Percentiles rank a stretch among this genome's conserved stretches.
phyloP scores from a whole-genome alignment of 1,284 basidiomycete genomes.

The Ceratobasidium papillatum region DNA sequence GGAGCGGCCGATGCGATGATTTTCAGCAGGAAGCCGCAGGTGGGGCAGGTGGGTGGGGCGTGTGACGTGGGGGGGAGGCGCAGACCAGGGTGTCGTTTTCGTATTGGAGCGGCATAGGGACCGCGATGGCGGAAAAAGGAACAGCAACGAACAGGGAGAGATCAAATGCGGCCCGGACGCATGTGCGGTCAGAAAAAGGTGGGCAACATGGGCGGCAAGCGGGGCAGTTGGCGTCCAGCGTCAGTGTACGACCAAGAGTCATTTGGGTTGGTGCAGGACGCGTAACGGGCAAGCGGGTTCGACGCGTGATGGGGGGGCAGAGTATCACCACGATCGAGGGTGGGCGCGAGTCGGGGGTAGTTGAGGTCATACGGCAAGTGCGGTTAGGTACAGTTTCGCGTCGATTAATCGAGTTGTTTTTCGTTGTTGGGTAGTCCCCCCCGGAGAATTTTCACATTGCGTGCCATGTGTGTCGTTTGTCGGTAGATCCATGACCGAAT shows the following conservation, averaged over 20 bases:
- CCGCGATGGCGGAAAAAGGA: not conserved
- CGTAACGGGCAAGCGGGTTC: not conserved
- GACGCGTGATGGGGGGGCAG: not conserved
- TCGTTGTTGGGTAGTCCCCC: slow-evolving; percentile 1
- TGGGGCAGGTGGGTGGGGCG: not conserved
- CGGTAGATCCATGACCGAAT: slow-evolving; percentile 7
- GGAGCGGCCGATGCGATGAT: not conserved
- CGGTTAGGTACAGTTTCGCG: slow-evolving; percentile 29
- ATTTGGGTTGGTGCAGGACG: not conserved
- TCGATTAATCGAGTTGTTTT: slow-evolving; percentile 7
- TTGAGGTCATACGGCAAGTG: slow-evolving; percentile 39
- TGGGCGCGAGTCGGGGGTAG: slow-evolving; percentile 27
- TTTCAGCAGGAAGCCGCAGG: slow-evolving; percentile 19
- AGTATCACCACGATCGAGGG: slow-evolving; percentile 17
- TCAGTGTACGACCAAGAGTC: not conserved
- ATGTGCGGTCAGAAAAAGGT: slow-evolving; percentile 8
- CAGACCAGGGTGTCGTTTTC: too few relatives aligned
- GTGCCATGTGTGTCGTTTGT: not conserved
- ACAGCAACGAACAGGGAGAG: not conserved
- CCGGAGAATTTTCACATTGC: slow-evolving; percentile 6
- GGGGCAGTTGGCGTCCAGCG: not conserved
- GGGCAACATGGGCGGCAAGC: not conserved
- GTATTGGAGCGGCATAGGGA: slow-evolving; percentile 13
- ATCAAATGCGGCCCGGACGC: slow-evolving; percentile 39
- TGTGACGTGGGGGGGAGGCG: slow-evolving; percentile 2